Evolutionary conservation across 768 basidiomycete genomes (phyloP).

Genomic region (Suillus hirtellus): DNA sequence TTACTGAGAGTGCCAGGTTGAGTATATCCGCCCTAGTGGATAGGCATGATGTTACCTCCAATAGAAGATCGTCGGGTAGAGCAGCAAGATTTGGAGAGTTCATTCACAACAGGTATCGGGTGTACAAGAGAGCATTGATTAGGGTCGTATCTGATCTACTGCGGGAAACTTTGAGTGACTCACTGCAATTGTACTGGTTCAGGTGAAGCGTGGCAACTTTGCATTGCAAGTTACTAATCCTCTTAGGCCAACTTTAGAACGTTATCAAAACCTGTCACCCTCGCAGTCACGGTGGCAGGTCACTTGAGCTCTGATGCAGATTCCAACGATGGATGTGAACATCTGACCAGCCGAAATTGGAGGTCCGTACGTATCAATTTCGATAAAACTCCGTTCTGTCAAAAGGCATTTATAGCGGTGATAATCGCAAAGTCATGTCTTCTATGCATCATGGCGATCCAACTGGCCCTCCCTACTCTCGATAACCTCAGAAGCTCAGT

Average conservation of each 20-base stretch:
- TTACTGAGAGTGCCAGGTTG: slow-evolving; percentile 58
- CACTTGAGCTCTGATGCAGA: not conserved
- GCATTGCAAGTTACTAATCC: not conserved
- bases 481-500: slow-evolving; percentile 23
- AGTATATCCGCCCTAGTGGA: slow-evolving; percentile 55
- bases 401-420: not conserved
- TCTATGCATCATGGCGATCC: slow-evolving; percentile 1
- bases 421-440: not conserved
- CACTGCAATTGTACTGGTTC: too few species aligned
- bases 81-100: slow-evolving; percentile 10
- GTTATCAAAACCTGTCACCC: not conserved
- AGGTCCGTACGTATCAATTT: not conserved
- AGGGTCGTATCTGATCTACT: too few species aligned
- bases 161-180: too few species aligned
- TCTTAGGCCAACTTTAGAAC: not conserved
- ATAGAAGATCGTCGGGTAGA: slow-evolving; percentile 61
- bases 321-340: not conserved
- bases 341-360: not conserved
- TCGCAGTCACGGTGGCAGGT: not conserved
- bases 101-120: not conserved
- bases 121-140: not conserved
- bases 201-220: not conserved
- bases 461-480: slow-evolving; percentile 25
- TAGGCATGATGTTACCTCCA: slow-evolving; percentile 62
- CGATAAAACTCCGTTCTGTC: not conserved